Evolutionary conservation across 1,139 yeast genomes (phyloP).

Genomic region (Groenewaldozyma sp.): DNA sequence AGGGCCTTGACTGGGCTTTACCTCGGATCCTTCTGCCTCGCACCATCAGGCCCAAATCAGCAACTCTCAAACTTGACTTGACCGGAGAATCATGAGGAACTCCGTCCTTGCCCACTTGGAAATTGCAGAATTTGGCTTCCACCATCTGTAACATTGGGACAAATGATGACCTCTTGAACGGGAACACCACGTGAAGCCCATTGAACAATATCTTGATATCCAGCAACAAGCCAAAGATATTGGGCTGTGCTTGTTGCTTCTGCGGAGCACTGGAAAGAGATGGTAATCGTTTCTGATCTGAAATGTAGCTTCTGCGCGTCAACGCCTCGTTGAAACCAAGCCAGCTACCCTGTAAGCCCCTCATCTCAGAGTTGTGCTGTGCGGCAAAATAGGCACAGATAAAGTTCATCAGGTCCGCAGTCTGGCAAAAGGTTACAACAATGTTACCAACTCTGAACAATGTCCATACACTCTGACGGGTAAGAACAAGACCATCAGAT

Average conservation of each 20-base stretch:
- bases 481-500: too few species aligned
- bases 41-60: not conserved
- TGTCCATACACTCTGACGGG: not conserved
- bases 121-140: not conserved
- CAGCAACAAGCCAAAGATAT: not conserved
- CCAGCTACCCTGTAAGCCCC: not conserved
- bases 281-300: too few species aligned
- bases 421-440: not conserved
- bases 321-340: not conserved
- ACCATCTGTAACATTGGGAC: not conserved
- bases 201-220: not conserved
- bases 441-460: not conserved
- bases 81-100: too few species aligned
- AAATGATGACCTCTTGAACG: not conserved
- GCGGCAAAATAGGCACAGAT: not conserved
- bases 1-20: not conserved
- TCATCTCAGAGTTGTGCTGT: not conserved
- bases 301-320: not conserved
- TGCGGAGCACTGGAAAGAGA: too few species aligned
- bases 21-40: not conserved
- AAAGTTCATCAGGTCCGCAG: not conserved
- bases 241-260: too few species aligned
- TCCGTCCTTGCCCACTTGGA: too few species aligned
- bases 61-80: not conserved
- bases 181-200: not conserved